Base-by-base conservation (phyloP, 305 asterid genomes). In the Plantago lanceolata region DNA sequence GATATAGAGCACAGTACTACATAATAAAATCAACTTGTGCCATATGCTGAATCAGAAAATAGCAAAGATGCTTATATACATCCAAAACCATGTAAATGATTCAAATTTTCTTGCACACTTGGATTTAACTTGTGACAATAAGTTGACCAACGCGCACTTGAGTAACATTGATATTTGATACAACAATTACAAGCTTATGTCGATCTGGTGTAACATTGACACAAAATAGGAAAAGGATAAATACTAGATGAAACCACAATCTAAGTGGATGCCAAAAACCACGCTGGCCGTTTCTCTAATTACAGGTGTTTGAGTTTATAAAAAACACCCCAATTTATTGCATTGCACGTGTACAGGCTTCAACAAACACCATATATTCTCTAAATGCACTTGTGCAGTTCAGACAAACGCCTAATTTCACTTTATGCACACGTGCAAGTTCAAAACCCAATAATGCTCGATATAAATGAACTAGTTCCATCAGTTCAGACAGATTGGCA, bases 191-290 rank as follows among this genome's bases (percentile, higher is more conserved):
- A 8, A 29, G 50, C 15, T 19, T 57, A 35, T 35, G 43, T 35
- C 11, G 43, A 35, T 48, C 33, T 8, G 18, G 50, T 43, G 62
- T 60, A 61, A 29, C 6, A 16, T 52, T 28, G 19, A 52, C 43
- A 35, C 43, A 5, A 11, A 68, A 62, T n/a, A 48, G 67, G 16
- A 49, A 66, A 59, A 28, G 14, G 35, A 57, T 28, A 31, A 44
- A 24, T 14, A 56, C 29, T 14, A 2, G 19, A 35, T 35, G 43
- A 35, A 7, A 35, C 11, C 2, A 35, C 43, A 8, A 35, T 6
- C 43, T 6, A 7, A 8, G 43, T 11, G 8, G 11, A 35, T 35
- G 43, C 8, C 7, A 8, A 35, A 6, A 35, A 6, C 43, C 43
- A 0, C 13, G 0, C 11, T 35, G 43, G 43, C 43, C 8, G 2